phyloP scores from a whole-genome alignment of 306 rosid genomes.

The Quercus robur region DNA sequence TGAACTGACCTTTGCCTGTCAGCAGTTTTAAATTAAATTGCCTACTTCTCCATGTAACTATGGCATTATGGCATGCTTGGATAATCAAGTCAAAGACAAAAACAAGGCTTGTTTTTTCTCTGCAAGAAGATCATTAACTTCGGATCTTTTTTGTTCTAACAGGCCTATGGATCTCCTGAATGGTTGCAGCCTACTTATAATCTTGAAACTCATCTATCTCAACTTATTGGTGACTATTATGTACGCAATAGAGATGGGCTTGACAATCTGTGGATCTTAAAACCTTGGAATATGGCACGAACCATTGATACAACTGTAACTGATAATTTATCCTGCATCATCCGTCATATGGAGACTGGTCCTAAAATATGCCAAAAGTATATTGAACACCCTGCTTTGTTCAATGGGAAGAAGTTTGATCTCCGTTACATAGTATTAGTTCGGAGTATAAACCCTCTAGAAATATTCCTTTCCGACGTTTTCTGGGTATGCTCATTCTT shows the following conservation, averaged over 20 bases:
- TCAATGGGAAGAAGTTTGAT: constrained; percentile 86
- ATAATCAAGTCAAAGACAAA: neutral
- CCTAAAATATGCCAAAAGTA: constrained; percentile 98
- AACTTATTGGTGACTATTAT: constrained; percentile 79
- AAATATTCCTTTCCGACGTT: constrained; percentile 73
- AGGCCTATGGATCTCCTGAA: constrained; percentile 83
- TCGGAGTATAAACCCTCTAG: constrained; percentile 79
- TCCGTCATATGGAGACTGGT: constrained; percentile 95
- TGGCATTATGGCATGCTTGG: constrained; percentile 9
- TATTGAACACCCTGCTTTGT: constrained; percentile 85
- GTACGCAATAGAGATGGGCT: constrained; percentile 66
- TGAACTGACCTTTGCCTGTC: constrained; percentile 1
- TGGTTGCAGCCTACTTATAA: constrained; percentile 98
- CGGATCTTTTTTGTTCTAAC: constrained; percentile 1
- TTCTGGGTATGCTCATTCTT: constrained; percentile 75
- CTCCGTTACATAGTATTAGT: constrained; percentile 80
- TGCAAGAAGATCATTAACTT: neutral
- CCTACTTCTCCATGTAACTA: neutral
- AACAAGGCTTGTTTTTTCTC: neutral
- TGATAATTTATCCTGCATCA: constrained; percentile 69
- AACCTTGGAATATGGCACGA: constrained; percentile 99
- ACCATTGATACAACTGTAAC: constrained; percentile 93
- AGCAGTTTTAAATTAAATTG: constrained; percentile 2
- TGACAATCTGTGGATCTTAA: constrained; percentile 84
- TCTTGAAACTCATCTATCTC: constrained; percentile 77